Conservation (phyloP, 345 rosid species). For the Hirschfeldia incana region DNA sequence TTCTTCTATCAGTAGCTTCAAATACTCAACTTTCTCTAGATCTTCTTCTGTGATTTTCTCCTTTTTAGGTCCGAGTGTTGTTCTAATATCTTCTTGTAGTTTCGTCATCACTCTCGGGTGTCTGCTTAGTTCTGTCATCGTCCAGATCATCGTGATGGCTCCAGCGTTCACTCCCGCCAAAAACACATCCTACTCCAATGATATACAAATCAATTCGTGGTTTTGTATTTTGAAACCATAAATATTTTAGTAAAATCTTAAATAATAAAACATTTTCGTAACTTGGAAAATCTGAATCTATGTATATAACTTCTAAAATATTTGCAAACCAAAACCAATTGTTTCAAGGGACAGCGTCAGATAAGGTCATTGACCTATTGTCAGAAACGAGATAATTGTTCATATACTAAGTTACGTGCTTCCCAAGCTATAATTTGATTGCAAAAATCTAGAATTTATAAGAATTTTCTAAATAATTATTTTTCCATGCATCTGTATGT, state of each 20-base stretch:
- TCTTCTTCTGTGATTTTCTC: conserved; percentile 38
- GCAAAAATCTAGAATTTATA: not conserved
- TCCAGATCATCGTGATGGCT: conserved; percentile 52
- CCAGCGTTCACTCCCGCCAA: conserved; percentile 54
- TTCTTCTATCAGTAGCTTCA: conserved; percentile 32
- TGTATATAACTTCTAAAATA: not conserved
- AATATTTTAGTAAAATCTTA: too few relatives aligned
- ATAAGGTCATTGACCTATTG: not conserved
- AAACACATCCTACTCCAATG: conserved; percentile 45
- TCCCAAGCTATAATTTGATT: not conserved
- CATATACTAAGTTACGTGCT: not conserved
- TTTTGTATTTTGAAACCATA: not conserved
- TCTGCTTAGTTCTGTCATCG: conserved; percentile 58
- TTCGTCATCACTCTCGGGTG: conserved; percentile 55
- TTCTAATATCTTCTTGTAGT: conserved; percentile 56
- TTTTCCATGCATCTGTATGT: not conserved
- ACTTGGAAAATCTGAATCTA: not conserved
- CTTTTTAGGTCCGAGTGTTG: conserved; percentile 34
- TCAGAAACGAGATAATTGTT: not conserved
- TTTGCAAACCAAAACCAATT: not conserved
- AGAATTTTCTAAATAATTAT: not conserved
- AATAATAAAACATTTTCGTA: not conserved
- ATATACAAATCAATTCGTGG: not conserved
- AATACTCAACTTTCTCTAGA: conserved; percentile 31
- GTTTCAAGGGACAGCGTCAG: not conserved